Evolutionary conservation across 805 yeast species (phyloP).

Genomic region (Zygosaccharomyces bisporus): DNA sequence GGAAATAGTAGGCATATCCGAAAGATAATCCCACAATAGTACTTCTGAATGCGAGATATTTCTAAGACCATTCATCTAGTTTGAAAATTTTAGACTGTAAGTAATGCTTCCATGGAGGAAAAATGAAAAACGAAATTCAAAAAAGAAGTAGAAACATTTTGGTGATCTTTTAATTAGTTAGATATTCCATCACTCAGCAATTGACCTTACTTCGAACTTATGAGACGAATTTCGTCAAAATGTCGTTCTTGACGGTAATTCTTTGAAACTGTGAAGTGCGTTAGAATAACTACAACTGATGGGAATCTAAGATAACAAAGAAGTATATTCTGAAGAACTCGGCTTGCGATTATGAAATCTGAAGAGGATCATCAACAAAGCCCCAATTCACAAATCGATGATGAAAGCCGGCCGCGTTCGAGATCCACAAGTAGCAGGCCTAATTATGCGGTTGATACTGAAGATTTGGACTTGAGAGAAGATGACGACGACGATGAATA

Average conservation of each 20-base stretch:
- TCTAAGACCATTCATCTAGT: too few species aligned
- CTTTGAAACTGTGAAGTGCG: not conserved
- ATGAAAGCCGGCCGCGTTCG: conserved; percentile 17
- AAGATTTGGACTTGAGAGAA: conserved; percentile 32
- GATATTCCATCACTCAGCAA: too few species aligned
- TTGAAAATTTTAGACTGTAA: too few species aligned
- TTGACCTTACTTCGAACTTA: not conserved
- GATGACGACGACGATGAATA: conserved; percentile 33
- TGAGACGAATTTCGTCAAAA: not conserved
- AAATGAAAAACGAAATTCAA: too few species aligned
- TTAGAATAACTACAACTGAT: not conserved
- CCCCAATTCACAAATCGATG: conserved; percentile 1
- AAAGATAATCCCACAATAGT: not conserved
- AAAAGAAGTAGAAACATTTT: too few species aligned
- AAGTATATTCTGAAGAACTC: too few species aligned
- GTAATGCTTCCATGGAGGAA: too few species aligned
- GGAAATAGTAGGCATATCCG: not conserved
- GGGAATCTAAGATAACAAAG: not conserved
- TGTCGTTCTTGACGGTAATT: not conserved
- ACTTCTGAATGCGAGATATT: not conserved
- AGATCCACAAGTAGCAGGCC: conserved; percentile 23
- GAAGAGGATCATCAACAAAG: not conserved
- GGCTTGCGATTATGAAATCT: conserved; percentile 3
- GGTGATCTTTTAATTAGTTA: too few species aligned
- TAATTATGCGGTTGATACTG: conserved; percentile 31